phyloP scores from a whole-genome alignment of 495 filamentous ascomycete species.

The Aspergillus sclerotioniger region DNA sequence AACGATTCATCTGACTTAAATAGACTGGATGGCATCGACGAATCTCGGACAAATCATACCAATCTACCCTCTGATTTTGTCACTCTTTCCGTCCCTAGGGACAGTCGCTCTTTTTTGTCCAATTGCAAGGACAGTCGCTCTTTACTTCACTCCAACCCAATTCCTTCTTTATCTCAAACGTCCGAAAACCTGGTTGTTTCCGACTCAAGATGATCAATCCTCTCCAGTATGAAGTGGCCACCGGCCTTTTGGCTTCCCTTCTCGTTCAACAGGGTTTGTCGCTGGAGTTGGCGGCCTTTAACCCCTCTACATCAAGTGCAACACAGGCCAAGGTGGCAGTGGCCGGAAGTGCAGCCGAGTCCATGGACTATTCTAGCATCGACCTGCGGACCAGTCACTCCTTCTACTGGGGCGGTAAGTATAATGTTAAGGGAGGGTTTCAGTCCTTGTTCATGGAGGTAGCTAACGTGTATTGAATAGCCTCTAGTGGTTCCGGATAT shows the following conservation, averaged over 20 bases:
- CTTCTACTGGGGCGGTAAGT: conserved; percentile 21
- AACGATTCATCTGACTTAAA: neutral
- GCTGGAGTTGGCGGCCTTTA: conserved; percentile 11
- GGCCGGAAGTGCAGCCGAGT: neutral
- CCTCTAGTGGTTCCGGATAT: conserved; percentile 2
- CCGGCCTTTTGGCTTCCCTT: conserved; percentile 14
- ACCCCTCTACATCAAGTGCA: neutral
- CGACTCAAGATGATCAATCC: conserved; percentile 14
- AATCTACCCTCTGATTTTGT: neutral
- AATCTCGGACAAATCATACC: neutral
- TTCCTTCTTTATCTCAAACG: neutral
- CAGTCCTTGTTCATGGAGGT: neutral
- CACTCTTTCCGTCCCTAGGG: neutral
- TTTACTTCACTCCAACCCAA: neutral
- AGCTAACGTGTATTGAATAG: neutral
- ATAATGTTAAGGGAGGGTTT: neutral
- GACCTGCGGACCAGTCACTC: conserved; percentile 14
- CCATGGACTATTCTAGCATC: conserved; percentile 3
- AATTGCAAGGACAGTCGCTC: neutral
- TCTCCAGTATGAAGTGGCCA: conserved; percentile 10
- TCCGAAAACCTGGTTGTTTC: neutral
- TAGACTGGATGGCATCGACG: neutral
- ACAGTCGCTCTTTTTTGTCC: conserved; percentile 5
- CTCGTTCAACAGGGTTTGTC: conserved; percentile 11
- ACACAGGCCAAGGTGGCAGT: neutral